A percentile compares a stretch with the other conserved stretches of the same genome.
phyloP scores from a whole-genome alignment of 2,329 filamentous ascomycete species.

The Neopestalotiopsis sp. region DNA sequence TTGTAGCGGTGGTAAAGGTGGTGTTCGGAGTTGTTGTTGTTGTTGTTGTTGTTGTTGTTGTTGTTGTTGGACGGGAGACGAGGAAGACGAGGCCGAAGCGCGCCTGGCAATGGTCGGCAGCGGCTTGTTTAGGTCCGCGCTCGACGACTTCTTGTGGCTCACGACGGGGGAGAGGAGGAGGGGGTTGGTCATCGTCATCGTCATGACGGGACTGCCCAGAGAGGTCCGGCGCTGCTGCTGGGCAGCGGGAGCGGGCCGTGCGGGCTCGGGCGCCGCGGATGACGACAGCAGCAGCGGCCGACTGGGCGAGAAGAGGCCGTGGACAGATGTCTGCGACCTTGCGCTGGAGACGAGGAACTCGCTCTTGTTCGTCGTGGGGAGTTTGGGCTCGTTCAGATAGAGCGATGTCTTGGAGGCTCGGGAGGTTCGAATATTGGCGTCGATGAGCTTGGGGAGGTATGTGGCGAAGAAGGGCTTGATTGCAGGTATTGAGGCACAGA shows the following conservation, averaged over 20 bases:
- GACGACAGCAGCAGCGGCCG: background rate
- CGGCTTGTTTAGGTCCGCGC: conserved; percentile 36
- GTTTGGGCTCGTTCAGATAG: background rate
- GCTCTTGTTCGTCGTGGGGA: background rate
- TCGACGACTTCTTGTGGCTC: conserved; percentile 16
- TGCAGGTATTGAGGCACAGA: conserved; percentile 50
- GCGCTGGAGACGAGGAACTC: background rate
- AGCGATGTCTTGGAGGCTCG: conserved; percentile 10
- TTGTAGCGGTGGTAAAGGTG: conserved; percentile 3
- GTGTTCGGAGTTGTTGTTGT: background rate
- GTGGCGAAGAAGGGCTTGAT: conserved; percentile 50
- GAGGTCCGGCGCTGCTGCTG: background rate
- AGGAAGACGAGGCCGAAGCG: background rate
- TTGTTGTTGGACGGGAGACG: background rate
- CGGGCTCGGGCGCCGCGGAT: background rate
- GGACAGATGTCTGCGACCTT: background rate
- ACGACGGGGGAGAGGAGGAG: background rate
- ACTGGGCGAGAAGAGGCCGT: background rate
- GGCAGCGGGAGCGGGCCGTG: background rate
- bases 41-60: background rate
- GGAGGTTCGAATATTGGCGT: conserved; percentile 17
- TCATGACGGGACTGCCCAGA: background rate
- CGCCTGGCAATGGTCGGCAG: conserved; percentile 28
- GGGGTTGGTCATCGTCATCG: background rate
- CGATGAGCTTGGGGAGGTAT: conserved; percentile 39